These are phyloP conservation scores for Fusarium sp. DNA, from an alignment of 2,329 filamentous ascomycete genomes.

Conservation along the genomic window DNA sequence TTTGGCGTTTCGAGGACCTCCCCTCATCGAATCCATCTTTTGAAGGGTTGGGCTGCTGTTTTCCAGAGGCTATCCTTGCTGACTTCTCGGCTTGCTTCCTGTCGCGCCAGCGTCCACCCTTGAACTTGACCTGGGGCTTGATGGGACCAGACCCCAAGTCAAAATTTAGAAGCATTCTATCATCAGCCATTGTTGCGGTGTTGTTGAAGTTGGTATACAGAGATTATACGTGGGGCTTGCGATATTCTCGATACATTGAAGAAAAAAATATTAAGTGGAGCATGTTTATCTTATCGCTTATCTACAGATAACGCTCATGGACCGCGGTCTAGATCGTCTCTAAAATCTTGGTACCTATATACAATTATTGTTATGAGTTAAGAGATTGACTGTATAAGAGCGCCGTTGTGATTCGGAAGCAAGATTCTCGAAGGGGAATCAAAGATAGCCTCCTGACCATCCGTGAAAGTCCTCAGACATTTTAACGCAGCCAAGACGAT, in stretches of 20 bases:
- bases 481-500: constrained; percentile 2
- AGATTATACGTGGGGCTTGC: constrained; percentile 41
- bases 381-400: neutral
- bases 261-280: constrained; percentile 35
- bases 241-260: constrained; percentile 27
- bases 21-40: constrained; percentile 47
- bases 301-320: constrained; percentile 43
- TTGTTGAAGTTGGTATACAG: constrained; percentile 31
- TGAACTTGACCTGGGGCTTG: constrained; percentile 74
- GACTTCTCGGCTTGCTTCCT: constrained; percentile 74
- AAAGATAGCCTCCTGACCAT: constrained; percentile 10
- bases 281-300: constrained; percentile 13
- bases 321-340: constrained; percentile 10
- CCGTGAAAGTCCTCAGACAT: neutral
- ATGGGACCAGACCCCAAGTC: constrained; percentile 77
- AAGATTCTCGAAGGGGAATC: constrained; percentile 2
- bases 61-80: constrained; percentile 47
- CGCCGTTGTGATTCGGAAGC: constrained; percentile 25
- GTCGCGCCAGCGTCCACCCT: constrained; percentile 94
- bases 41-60: constrained; percentile 35
- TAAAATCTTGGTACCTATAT: neutral
- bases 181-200: constrained; percentile 79
- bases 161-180: constrained; percentile 96
- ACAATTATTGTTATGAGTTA: neutral
- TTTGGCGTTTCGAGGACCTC: constrained; percentile 61